Base-by-base conservation (phyloP, 257 asterid genomes). In the Nicotiana obtusifolia region DNA sequence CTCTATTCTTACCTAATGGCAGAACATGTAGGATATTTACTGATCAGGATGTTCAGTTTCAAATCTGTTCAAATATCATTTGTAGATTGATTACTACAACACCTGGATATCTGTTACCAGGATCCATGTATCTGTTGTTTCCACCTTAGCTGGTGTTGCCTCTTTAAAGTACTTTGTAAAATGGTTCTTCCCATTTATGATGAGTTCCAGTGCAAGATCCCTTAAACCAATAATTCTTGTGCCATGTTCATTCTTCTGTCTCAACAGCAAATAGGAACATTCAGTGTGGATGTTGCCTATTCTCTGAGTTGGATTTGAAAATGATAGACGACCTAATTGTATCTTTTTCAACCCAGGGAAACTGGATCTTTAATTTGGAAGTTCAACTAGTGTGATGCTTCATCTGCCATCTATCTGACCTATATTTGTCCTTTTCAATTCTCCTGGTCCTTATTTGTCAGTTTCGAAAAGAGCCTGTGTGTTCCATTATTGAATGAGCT, bases 381-480 rank as follows among this genome's bases (percentile, higher is more conserved):
- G 65, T 20, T 59, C 28, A 59, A 20, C 28, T 60, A 60, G 22
- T 73, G 60, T 22, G 61, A 47, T 7, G 79, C 62, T 49, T 73
- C 79, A 75, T 75, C 79, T 75, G 79, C 41, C 79, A 13, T 73
- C 37, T 22, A 41, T 69, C n/a, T 69, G 56, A 68, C 31, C 22
- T 69, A 11, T 20, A 13, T 71, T 47, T 22, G 22, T 49, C 28
- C 24, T 22, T 73, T 49, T 75, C 62, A 24, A 24, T 75, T 75
- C 1, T 15, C 0, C 62, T 49, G 62, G 62, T 47, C 79, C 79
- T 75, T 73, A 49, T 49, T 75, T 71, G 7, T 24, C 79, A 24
- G 17, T 24, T 75, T 75, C 47, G 37, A 71, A 5, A 44, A 71
- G 78, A 44, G 60, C 35, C 31, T 22, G 13, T 20, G 35, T 13